Conservation (phyloP, 306 rosid species). For the Castanospermum australe region DNA sequence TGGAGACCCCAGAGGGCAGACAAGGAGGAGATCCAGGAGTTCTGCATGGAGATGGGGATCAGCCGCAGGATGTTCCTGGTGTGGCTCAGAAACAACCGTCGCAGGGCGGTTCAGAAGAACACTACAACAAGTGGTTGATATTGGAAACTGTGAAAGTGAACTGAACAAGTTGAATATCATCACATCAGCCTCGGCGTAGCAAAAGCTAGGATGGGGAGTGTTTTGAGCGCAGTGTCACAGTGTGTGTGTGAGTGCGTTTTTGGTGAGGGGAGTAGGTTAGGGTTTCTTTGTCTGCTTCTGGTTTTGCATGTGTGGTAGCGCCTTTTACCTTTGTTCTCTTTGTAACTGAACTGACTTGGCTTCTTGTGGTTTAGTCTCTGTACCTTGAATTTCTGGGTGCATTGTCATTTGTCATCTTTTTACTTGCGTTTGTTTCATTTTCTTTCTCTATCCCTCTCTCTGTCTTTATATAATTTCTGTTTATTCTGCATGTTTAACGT, state of each 20-base stretch:
- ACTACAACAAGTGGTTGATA: no score
- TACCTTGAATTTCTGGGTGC: background rate
- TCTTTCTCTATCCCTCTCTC: background rate
- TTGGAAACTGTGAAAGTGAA: no score
- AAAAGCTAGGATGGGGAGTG: background rate
- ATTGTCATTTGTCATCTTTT: background rate
- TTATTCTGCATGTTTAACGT: background rate
- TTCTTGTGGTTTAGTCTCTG: background rate
- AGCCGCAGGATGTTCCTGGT: background rate
- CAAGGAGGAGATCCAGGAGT: background rate
- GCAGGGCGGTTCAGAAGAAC: background rate
- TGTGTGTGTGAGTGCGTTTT: background rate
- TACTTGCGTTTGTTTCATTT: background rate
- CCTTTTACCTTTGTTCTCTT: background rate
- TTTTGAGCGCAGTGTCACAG: background rate
- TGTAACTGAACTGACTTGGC: background rate
- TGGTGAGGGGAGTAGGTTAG: background rate
- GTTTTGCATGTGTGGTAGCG: background rate
- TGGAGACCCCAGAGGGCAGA: background rate
- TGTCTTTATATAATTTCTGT: background rate
- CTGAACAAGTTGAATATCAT: background rate
- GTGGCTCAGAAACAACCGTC: conserved; percentile 26
- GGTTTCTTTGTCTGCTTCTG: background rate
- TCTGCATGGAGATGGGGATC: conserved; percentile 24
- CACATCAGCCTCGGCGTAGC: no score